Evolutionary conservation across 306 rosid species (phyloP).

Genomic region (Fragaria ananassa): DNA sequence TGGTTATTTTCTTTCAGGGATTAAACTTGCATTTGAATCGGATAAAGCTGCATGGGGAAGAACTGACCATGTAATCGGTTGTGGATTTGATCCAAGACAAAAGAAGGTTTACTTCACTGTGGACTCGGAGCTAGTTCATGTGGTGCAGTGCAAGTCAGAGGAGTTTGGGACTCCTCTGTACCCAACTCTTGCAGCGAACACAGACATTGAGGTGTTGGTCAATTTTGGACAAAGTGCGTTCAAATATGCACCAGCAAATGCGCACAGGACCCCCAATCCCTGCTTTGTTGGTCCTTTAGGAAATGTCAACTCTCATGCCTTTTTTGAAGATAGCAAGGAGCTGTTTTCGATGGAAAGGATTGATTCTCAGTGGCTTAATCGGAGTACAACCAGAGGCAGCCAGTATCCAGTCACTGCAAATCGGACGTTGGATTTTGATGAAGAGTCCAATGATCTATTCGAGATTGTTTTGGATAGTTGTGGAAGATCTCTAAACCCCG

Average conservation of each 20-base stretch:
- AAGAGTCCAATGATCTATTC: conserved; percentile 46
- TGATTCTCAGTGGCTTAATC: conserved; percentile 66
- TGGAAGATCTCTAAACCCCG: conserved; percentile 26
- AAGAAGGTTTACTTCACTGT: conserved; percentile 86
- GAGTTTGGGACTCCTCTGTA: conserved; percentile 67
- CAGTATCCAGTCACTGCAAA: conserved; percentile 21
- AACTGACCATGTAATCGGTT: conserved; percentile 68
- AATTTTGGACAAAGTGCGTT: conserved; percentile 81
- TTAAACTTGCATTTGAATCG: conserved; percentile 55
- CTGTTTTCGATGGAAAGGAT: conserved; percentile 91
- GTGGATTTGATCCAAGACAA: conserved; percentile 80
- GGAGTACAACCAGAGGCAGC: conserved; percentile 35
- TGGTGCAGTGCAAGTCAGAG: conserved; percentile 62
- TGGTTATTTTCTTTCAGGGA: conserved; percentile 46
- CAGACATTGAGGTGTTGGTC: conserved; percentile 53
- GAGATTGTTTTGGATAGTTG: conserved; percentile 45
- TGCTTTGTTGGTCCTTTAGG: conserved; percentile 62
- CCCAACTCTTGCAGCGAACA: conserved; percentile 66
- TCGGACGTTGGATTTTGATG: conserved; percentile 30
- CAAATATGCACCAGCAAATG: conserved; percentile 74
- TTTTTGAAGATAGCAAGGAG: conserved; percentile 82
- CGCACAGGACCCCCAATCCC: conserved; percentile 86
- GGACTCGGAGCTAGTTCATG: conserved; percentile 71
- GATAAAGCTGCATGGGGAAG: conserved; percentile 69
- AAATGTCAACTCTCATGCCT: conserved; percentile 32